Evolutionary conservation across 2,329 filamentous ascomycete genomes (phyloP), one percentile per base, ranked within the genome.

Genomic region (Cordyceps pruinosa): DNA sequence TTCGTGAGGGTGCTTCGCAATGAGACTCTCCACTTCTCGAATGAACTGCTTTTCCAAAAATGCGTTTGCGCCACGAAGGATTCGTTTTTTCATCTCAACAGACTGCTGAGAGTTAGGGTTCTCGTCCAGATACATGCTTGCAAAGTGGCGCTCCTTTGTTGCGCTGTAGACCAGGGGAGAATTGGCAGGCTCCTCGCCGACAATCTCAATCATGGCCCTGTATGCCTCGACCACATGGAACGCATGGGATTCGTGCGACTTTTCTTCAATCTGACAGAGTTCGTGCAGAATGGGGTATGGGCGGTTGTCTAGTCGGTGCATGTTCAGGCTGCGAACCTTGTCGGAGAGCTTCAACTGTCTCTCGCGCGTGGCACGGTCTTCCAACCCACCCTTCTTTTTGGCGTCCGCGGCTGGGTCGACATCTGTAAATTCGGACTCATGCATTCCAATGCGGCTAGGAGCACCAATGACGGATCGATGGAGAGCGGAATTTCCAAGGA

Each of bases 391-490:
- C 44, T 78, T 74, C 37, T 68, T 68, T 34, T 78, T 69, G 19
- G 70, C 65, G 50, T 79, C 78, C 34, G 77, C 80, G 44, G 78
- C 77, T 46, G 83, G 80, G 56, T 85, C 80, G 10, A 88, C 77
- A 63, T 93, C 88, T 17, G 85, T 80, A 66, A 92, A 91, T 57
- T 84, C 80, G 32, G 81, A 68, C 54, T 81, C 74, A 61, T 90
- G 84, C 17, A 80, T 75, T 32, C 87, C 85, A 58, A 88, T 83
- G 60, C 82, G 80, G 64, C 82, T 87, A 13, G 90, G 85, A 26
- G 86, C 85, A 47, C 93, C 93, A 69, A 97, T 94, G 55, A 97
- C 88, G 10, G 93, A 96, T 64, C 87, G 89, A 58, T 88, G 86
- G 65, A 95, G 77, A 52, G 79, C 83, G 13, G 90, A 90, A 58